Evolutionary conservation across 2,329 filamentous ascomycete genomes (phyloP).

Genomic region (Setomelanomma holmii): DNA sequence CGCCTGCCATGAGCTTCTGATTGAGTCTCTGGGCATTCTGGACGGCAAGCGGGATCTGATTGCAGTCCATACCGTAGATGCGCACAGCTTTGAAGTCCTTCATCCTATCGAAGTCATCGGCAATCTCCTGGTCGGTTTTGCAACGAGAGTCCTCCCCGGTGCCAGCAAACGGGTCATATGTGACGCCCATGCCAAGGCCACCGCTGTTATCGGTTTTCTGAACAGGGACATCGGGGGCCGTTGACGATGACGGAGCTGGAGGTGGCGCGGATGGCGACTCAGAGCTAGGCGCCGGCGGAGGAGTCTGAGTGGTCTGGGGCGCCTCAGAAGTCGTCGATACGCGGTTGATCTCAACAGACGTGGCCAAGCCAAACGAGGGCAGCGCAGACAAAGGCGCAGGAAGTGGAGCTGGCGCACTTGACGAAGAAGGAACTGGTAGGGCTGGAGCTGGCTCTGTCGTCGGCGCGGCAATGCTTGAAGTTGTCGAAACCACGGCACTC

Average conservation of each 20-base stretch:
- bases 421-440: slow-evolving; percentile 9
- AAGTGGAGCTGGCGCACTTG: slow-evolving; percentile 4
- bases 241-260: slow-evolving; percentile 8
- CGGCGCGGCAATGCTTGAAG: slow-evolving; percentile 1
- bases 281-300: slow-evolving; percentile 7
- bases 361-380: slow-evolving; percentile 13
- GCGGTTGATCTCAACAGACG: slow-evolving; percentile 6
- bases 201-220: slow-evolving; percentile 3
- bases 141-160: slow-evolving; percentile 53
- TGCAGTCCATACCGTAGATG: slow-evolving; percentile 81
- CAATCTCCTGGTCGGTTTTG: slow-evolving; percentile 70
- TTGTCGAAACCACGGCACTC: slow-evolving; percentile 16
- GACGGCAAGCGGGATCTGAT: slow-evolving; percentile 71
- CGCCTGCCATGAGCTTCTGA: slow-evolving; percentile 76
- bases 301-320: slow-evolving; percentile 1
- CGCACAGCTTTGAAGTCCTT: slow-evolving; percentile 71
- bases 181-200: slow-evolving; percentile 38
- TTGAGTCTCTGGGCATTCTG: slow-evolving; percentile 68
- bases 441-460: slow-evolving; percentile 11
- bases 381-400: slow-evolving; percentile 10
- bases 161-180: slow-evolving; percentile 42
- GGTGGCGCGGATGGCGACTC: slow-evolving; percentile 12
- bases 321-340: not conserved
- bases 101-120: slow-evolving; percentile 67
- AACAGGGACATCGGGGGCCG: slow-evolving; percentile 10